A percentile compares a stretch with the other conserved stretches of the same genome.
These are phyloP conservation scores for Naganishia albida DNA, from an alignment of 1,284 basidiomycete species.

Conservation along the genomic window DNA sequence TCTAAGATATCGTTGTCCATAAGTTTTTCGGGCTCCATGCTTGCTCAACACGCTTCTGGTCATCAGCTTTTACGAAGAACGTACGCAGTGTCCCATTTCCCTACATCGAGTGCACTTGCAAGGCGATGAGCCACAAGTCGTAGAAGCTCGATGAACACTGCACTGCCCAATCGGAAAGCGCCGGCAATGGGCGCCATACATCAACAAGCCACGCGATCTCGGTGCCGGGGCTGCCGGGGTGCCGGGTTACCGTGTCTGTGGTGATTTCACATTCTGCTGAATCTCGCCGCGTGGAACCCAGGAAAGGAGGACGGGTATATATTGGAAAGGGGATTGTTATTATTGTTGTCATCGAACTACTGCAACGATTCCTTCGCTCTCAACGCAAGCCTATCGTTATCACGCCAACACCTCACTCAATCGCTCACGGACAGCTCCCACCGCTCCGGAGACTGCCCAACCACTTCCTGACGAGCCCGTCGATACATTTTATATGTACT, in stretches of 20 bases:
- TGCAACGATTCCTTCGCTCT: slow-evolving; percentile 9
- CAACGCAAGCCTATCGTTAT: slow-evolving; percentile 14
- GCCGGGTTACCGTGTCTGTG: neutral
- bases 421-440: slow-evolving; percentile 18
- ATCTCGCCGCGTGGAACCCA: slow-evolving; percentile 17
- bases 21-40: no score
- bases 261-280: slow-evolving; percentile 10
- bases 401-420: neutral
- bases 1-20: no score
- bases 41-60: no score
- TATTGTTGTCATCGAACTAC: no score
- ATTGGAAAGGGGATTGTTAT: neutral
- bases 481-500: slow-evolving; percentile 68
- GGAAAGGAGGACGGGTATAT: neutral
- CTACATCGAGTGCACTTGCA: no score
- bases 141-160: no score
- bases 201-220: no score
- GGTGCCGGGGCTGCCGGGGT: no score
- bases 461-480: slow-evolving; percentile 6
- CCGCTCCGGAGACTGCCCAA: slow-evolving; percentile 23
- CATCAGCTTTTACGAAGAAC: no score
- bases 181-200: neutral
- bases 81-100: no score
- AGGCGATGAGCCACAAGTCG: no score
- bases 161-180: neutral